phyloP scores from a whole-genome alignment of 768 basidiomycete genomes.

The Gautieria morchelliformis region DNA sequence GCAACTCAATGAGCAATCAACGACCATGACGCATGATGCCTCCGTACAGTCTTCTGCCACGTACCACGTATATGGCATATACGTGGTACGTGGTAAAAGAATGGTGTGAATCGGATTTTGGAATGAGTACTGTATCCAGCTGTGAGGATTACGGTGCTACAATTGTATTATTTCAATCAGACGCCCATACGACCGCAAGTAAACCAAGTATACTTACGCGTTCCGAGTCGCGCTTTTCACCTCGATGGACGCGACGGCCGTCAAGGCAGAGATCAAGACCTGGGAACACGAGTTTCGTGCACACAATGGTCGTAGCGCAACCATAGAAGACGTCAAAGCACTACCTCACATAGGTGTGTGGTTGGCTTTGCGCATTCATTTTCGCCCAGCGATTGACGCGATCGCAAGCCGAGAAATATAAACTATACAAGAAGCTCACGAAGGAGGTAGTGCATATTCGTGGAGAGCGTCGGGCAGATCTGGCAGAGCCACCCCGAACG shows the following conservation, averaged over 20 bases:
- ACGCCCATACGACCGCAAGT: too few relatives aligned
- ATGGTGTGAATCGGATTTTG: too few relatives aligned
- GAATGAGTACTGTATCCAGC: too few relatives aligned
- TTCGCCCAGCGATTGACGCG: background rate
- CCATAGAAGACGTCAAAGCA: slow-evolving; percentile 61
- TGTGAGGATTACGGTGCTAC: too few relatives aligned
- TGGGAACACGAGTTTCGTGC: slow-evolving; percentile 68
- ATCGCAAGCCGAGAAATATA: slow-evolving; percentile 64
- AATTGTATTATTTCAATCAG: too few relatives aligned
- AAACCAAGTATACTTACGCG: too few relatives aligned
- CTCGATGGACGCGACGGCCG: slow-evolving; percentile 31
- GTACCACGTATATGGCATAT: too few relatives aligned
- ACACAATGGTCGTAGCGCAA: slow-evolving; percentile 46
- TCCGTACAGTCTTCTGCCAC: too few relatives aligned
- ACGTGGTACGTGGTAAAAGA: too few relatives aligned
- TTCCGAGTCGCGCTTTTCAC: too few relatives aligned
- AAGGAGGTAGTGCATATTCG: slow-evolving; percentile 30
- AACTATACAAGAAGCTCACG: slow-evolving; percentile 66
- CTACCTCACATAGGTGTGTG: slow-evolving; percentile 53
- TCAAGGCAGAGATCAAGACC: slow-evolving; percentile 63
- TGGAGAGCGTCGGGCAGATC: background rate
- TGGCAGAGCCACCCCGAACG: slow-evolving; percentile 24
- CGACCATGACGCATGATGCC: too few relatives aligned
- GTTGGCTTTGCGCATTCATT: background rate
- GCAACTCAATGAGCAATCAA: too few relatives aligned